Evolutionary conservation across 1,284 basidiomycete genomes (phyloP).

Genomic region (Neonothopanus nambi): DNA sequence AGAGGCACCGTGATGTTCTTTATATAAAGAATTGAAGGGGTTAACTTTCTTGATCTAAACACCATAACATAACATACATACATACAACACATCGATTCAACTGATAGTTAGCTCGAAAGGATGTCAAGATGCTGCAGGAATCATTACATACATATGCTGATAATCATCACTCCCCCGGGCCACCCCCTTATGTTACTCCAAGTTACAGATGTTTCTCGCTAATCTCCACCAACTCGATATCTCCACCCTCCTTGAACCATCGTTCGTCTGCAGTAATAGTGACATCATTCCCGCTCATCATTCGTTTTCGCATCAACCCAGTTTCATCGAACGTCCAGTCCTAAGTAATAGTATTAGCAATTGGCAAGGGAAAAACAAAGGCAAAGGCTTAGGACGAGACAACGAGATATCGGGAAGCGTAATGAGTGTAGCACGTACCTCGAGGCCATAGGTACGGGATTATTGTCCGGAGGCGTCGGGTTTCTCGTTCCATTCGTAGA

Average conservation of each 20-base stretch:
- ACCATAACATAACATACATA: too few relatives aligned
- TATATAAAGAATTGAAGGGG: too few relatives aligned
- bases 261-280: slow-evolving; percentile 47
- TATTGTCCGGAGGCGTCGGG: slow-evolving; percentile 43
- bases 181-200: too few relatives aligned
- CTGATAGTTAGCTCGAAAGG: too few relatives aligned
- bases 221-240: slow-evolving; percentile 27
- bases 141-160: too few relatives aligned
- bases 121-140: too few relatives aligned
- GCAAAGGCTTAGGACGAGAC: too few relatives aligned
- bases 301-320: slow-evolving; percentile 55
- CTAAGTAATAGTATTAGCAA: slow-evolving; percentile 29
- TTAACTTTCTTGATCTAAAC: too few relatives aligned
- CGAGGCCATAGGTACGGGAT: slow-evolving; percentile 59
- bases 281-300: slow-evolving; percentile 63
- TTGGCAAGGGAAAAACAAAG: not conserved
- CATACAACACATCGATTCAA: too few relatives aligned
- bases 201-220: slow-evolving; percentile 33
- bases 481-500: slow-evolving; percentile 56
- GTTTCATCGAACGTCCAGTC: slow-evolving; percentile 60
- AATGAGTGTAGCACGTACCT: slow-evolving; percentile 25
- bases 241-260: slow-evolving; percentile 49
- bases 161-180: too few relatives aligned
- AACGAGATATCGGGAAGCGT: too few relatives aligned
- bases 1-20: too few relatives aligned